Percentiles rank a stretch among this genome's conserved stretches.
phyloP scores from a whole-genome alignment of 148 eudicot species.

The Dianthus caryophyllus region DNA sequence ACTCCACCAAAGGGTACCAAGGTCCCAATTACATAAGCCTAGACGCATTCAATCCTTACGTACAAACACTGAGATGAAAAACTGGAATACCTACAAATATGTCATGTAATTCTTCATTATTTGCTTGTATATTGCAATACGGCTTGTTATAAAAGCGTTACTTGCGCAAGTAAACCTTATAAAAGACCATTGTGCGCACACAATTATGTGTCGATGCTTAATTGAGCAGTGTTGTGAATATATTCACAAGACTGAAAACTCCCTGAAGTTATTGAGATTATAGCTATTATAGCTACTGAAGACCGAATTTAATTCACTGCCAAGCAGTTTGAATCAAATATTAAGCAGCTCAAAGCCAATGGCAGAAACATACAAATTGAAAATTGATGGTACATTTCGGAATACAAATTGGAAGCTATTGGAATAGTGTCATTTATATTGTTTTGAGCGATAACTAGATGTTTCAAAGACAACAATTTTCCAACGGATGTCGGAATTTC shows the following conservation, averaged over 20 bases:
- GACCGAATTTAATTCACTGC: background rate
- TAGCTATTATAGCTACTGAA: too few relatives aligned
- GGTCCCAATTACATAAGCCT: background rate
- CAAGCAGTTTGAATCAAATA: background rate
- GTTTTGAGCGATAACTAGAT: background rate
- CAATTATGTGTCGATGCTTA: too few relatives aligned
- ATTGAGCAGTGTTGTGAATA: too few relatives aligned
- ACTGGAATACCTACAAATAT: background rate
- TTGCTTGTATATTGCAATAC: background rate
- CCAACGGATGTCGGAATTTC: background rate
- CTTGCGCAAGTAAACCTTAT: too few relatives aligned
- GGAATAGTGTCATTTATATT: background rate
- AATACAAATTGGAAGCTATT: background rate
- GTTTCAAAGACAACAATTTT: background rate
- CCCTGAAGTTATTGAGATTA: too few relatives aligned
- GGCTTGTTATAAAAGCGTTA: too few relatives aligned
- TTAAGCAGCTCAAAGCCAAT: background rate
- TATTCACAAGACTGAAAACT: too few relatives aligned
- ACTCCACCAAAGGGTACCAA: slow-evolving; percentile 19
- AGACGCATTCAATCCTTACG: background rate
- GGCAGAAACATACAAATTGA: background rate
- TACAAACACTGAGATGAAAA: background rate
- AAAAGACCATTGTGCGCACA: too few relatives aligned
- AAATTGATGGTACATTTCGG: background rate
- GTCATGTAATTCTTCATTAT: background rate